Conservation (phyloP, 257 asterid species). For the Thymus quinquecostatus region DNA sequence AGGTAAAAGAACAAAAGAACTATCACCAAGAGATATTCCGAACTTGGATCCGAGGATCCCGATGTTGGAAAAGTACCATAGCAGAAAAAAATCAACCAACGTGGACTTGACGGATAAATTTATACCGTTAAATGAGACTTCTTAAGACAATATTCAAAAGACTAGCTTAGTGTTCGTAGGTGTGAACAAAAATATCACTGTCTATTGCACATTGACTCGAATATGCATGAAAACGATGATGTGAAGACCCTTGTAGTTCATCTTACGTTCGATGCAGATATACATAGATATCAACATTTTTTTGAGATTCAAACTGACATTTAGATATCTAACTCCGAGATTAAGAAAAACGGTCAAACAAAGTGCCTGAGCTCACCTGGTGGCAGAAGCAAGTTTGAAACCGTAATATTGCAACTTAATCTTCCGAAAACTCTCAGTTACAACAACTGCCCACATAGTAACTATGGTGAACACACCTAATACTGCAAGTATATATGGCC, state of each 20-base stretch:
- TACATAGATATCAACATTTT: conserved; percentile 1
- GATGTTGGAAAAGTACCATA: too few relatives aligned
- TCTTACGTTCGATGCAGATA: conserved; percentile 5
- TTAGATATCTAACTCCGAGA: conserved; percentile 10
- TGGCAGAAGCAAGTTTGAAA: conserved; percentile 90
- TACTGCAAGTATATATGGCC: conserved; percentile 78
- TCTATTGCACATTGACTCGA: neutral
- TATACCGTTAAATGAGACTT: neutral
- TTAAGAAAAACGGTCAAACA: neutral
- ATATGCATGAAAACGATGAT: neutral
- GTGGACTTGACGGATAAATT: neutral
- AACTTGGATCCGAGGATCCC: neutral
- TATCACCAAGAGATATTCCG: neutral
- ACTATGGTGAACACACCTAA: conserved; percentile 77
- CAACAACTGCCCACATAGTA: conserved; percentile 95
- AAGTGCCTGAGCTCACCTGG: conserved; percentile 56
- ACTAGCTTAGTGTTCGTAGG: neutral
- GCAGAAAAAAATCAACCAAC: neutral
- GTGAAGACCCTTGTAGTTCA: neutral
- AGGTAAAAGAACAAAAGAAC: neutral
- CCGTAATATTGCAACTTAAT: conserved; percentile 95
- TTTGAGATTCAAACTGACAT: conserved; percentile 12
- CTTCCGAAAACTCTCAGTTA: conserved; percentile 98
- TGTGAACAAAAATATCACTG: neutral
- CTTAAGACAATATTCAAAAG: neutral